A percentile compares a stretch with the other conserved stretches of the same genome.
phyloP scores from a whole-genome alignment of 2,329 filamentous ascomycete species.

The Aspergillus fructus region DNA sequence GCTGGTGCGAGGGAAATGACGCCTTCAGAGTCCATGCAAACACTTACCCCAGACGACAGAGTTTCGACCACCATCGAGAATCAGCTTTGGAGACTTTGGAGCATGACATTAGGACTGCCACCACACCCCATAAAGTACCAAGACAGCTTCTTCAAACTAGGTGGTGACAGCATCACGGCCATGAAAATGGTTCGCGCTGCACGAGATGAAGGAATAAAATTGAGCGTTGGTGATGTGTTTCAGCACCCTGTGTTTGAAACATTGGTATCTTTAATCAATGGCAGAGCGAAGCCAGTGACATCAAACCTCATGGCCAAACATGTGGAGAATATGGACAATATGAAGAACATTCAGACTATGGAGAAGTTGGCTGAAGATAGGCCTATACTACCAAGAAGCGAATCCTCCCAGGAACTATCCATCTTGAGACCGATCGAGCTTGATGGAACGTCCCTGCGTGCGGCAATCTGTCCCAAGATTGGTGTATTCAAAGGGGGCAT shows the following conservation, averaged over 20 bases:
- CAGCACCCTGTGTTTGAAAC: slow-evolving; percentile 42
- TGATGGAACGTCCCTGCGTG: slow-evolving; percentile 34
- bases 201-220: slow-evolving; percentile 38
- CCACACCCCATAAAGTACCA: slow-evolving; percentile 33
- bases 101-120: slow-evolving; percentile 35
- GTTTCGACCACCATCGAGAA: slow-evolving; percentile 30
- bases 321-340: slow-evolving; percentile 18
- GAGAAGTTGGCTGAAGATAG: slow-evolving; percentile 11
- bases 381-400: not conserved
- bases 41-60: slow-evolving; percentile 32
- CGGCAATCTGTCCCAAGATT: slow-evolving; percentile 51
- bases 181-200: slow-evolving; percentile 44
- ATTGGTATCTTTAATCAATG: slow-evolving; percentile 34
- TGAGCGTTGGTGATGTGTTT: slow-evolving; percentile 48
- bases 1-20: slow-evolving; percentile 1
- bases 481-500: slow-evolving; percentile 53
- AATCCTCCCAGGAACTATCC: slow-evolving; percentile 21
- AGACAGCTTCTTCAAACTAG: slow-evolving; percentile 45
- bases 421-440: slow-evolving; percentile 24
- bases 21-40: slow-evolving; percentile 24
- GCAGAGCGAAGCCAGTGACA: slow-evolving; percentile 17
- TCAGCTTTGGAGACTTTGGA: slow-evolving; percentile 41
- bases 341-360: slow-evolving; percentile 3
- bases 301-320: slow-evolving; percentile 15
- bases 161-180: slow-evolving; percentile 43